A percentile compares a stretch with the other conserved stretches of the same genome.
Conservation (phyloP, 495 filamentous ascomycete genomes). For the Xylaria venustula region DNA sequence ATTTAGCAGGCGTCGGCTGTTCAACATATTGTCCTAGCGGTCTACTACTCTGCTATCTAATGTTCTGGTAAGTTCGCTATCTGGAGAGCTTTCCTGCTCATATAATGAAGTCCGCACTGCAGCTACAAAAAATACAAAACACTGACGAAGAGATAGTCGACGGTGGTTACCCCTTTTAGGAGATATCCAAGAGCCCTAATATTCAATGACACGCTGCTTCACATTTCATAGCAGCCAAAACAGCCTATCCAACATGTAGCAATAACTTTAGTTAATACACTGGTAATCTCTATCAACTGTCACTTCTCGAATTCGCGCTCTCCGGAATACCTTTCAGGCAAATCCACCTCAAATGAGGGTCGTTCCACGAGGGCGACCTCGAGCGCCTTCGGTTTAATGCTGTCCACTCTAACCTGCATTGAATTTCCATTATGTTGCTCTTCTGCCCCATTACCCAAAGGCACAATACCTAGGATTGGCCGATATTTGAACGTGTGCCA, state of each 20-base stretch:
- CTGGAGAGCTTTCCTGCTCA: too few species aligned
- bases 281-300: neutral
- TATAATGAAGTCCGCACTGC: too few species aligned
- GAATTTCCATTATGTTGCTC: conserved; percentile 21
- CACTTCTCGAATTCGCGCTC: conserved; percentile 59
- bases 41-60: too few species aligned
- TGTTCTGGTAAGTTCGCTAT: too few species aligned
- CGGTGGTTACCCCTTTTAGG: too few species aligned
- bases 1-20: too few species aligned
- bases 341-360: conserved; percentile 78
- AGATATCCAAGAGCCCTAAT: too few species aligned
- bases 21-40: too few species aligned
- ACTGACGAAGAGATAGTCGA: too few species aligned
- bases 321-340: conserved; percentile 70
- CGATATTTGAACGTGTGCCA: conserved; percentile 92
- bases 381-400: conserved; percentile 37
- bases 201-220: neutral
- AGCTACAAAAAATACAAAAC: too few species aligned
- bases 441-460: conserved; percentile 49
- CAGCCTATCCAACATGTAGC: too few species aligned
- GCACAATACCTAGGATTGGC: conserved; percentile 84
- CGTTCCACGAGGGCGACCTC: conserved; percentile 89
- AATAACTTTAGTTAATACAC: neutral
- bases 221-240: neutral
- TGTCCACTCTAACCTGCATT: conserved; percentile 17